Percentiles rank a stretch among this genome's conserved stretches.
Evolutionary conservation across 148 eudicot genomes (phyloP).

Genomic region (Rhododendron vialii): DNA sequence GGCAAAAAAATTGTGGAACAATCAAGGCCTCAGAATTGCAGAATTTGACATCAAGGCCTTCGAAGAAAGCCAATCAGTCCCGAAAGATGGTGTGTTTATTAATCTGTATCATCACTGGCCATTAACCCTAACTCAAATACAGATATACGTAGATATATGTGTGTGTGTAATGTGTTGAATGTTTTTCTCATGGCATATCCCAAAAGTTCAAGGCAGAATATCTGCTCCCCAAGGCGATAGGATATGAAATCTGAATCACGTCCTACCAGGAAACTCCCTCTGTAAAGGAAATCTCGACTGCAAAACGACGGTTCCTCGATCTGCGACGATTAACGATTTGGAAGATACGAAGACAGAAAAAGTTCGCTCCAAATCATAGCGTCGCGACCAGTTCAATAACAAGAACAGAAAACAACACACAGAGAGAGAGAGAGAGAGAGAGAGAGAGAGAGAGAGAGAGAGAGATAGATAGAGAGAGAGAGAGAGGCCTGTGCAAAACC

Average conservation of each 20-base stretch:
- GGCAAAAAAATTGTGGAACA: too few species aligned
- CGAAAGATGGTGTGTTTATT: conserved; percentile 37
- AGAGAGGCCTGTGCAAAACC: too few species aligned
- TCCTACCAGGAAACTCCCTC: conserved; percentile 14
- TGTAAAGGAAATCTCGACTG: conserved; percentile 17
- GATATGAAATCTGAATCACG: conserved; percentile 31
- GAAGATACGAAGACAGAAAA: conserved; percentile 18
- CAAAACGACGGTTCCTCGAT: background rate
- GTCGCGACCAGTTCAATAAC: background rate
- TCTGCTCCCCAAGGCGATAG: conserved; percentile 47
- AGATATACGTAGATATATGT: background rate
- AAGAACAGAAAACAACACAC: background rate
- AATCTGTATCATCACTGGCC: conserved; percentile 28
- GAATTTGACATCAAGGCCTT: conserved; percentile 27
- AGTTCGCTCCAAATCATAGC: conserved; percentile 19
- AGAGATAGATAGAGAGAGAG: background rate
- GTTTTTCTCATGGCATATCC: conserved; percentile 50
- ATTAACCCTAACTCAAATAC: background rate
- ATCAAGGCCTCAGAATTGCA: conserved; percentile 44
- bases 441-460: background rate
- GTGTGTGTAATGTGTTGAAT: conserved; percentile 2
- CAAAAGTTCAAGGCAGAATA: conserved; percentile 36
- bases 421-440: background rate
- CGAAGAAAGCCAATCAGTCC: conserved; percentile 29
- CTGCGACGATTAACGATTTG: conserved; percentile 27